Percentiles rank a stretch among this genome's conserved stretches.
Conservation (phyloP, 306 rosid species). For the Astragalus glycyphyllos region DNA sequence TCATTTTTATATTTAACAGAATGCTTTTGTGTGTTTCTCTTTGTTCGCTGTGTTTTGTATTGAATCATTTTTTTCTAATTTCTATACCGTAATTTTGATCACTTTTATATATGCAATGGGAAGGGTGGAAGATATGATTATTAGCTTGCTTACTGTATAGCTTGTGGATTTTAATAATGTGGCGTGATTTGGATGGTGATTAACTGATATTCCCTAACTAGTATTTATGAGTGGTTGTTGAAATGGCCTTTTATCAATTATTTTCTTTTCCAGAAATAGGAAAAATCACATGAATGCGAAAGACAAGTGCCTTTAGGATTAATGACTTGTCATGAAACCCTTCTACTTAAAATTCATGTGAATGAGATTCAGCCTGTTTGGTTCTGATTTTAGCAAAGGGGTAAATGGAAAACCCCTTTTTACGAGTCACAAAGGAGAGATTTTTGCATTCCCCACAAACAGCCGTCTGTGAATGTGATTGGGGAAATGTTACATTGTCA, state of each 20-base stretch:
- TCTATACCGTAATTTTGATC: not conserved
- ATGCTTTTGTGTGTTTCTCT: conserved; percentile 22
- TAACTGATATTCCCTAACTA: not conserved
- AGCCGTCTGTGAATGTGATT: no score
- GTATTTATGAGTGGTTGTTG: not conserved
- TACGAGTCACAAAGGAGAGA: no score
- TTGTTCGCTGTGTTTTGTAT: conserved; percentile 7
- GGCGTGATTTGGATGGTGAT: conserved; percentile 1
- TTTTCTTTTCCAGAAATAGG: conserved; percentile 7
- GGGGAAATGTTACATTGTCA: not conserved
- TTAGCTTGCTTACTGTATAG: not conserved
- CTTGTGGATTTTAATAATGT: conserved; percentile 18
- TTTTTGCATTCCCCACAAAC: no score
- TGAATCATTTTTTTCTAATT: not conserved
- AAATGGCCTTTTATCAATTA: not conserved
- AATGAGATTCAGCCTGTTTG: not conserved
- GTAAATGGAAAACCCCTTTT: not conserved
- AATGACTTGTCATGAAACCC: not conserved
- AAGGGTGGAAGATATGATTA: not conserved
- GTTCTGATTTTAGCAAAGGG: not conserved
- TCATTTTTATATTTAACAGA: not conserved
- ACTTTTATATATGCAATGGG: not conserved
- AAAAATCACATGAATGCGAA: not conserved
- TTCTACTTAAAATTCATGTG: not conserved
- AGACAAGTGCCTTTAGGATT: conserved; percentile 7